Evolutionary conservation across 169 alveolate species (phyloP), one percentile per base, ranked within the genome.

Genomic region (Theileria parva): DNA sequence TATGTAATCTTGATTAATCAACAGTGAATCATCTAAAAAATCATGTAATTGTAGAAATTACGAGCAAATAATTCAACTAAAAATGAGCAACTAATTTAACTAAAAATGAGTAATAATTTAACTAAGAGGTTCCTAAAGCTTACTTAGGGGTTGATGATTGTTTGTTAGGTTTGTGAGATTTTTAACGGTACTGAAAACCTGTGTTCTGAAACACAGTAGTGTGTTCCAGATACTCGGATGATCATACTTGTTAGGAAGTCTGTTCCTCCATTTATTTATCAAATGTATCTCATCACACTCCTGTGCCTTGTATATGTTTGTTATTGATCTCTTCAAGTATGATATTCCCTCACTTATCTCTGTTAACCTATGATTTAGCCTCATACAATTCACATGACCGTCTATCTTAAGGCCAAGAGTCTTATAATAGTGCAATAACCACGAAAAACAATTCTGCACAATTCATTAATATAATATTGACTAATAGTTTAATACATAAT

Each of bases 141-240:
- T 57, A 57, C 65, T 57, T 57, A 21, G 65, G 4, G 25, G 65
- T 23, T 57, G 65, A 57, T 57, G 4, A 57, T 57, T 57, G 30
- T 57, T 57, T 21, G 65, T 57, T 57, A 61, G 32, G 39, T 61
- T 61, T 9, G 34, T 9, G 23, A 61, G 69, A 34, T 61, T 61
- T n/a, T 61, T 48, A 5, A 68, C 64, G 13, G 79, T 81, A 13
- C 88, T 80, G 77, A 70, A 89, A 51, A 87, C 70, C 48, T 86
- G 81, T 17, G 84, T 87, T 55, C 94, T 80, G 91, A 92, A 89
- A 1, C 89, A 74, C 51, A 89, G 66, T 71, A 89, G 71, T 19
- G 68, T 86, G 51, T 88, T 71, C 94, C 94, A 89, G 48, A 80
- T 74, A 23, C 73, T 60, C 67, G 92, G 91, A 28, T 85, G 79